phyloP scores from a whole-genome alignment of 2,329 filamentous ascomycete species.

The Moelleriella libera region DNA sequence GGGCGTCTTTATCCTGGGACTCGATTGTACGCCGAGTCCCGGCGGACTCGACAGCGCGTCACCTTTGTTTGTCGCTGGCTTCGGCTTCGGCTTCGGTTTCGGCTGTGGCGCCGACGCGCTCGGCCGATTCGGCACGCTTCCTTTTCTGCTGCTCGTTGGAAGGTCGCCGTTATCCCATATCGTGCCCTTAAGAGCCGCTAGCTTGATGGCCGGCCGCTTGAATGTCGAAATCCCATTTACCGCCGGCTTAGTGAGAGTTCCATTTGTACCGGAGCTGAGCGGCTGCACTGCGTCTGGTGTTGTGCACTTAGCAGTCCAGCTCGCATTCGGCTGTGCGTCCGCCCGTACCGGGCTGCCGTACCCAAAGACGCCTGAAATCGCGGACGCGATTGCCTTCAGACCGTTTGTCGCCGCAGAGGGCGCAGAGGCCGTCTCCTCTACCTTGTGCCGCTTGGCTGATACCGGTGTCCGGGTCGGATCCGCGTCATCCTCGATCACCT shows the following conservation, averaged over 20 bases:
- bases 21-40: neutral
- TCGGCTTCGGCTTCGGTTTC: neutral
- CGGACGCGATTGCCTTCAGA: slow-evolving; percentile 16
- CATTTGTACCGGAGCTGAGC: neutral
- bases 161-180: slow-evolving; percentile 21
- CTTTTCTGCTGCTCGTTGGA: slow-evolving; percentile 1
- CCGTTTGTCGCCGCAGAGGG: slow-evolving; percentile 15
- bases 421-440: slow-evolving; percentile 12
- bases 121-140: slow-evolving; percentile 7
- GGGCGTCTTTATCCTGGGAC: slow-evolving; percentile 14
- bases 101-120: neutral
- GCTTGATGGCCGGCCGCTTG: slow-evolving; percentile 17
- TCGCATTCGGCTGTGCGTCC: slow-evolving; percentile 5
- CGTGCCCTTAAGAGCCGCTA: slow-evolving; percentile 20
- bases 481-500: slow-evolving; percentile 9
- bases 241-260: neutral
- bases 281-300: neutral
- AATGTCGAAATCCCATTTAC: slow-evolving; percentile 4
- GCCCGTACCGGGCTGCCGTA: slow-evolving; percentile 8
- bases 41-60: too few relatives aligned
- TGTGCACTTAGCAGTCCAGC: neutral
- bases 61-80: neutral
- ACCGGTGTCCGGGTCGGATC: slow-evolving; percentile 11
- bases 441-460: slow-evolving; percentile 15
- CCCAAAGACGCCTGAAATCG: slow-evolving; percentile 14